Conservation (phyloP, 2,329 filamentous ascomycete genomes). For the Acrocalymma vagum region DNA sequence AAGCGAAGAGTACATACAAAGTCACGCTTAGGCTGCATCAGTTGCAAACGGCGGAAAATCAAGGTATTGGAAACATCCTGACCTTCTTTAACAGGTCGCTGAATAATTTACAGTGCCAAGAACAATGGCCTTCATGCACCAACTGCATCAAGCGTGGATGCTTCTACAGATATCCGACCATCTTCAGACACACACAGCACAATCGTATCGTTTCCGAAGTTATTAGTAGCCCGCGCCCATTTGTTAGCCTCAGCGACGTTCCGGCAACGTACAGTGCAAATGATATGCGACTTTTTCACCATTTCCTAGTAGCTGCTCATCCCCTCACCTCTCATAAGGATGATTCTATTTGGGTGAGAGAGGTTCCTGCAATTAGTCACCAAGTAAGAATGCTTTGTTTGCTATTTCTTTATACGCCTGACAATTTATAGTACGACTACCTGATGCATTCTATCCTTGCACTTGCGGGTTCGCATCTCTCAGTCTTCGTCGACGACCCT, state of each 20-base stretch:
- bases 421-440: constrained; percentile 17
- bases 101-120: constrained; percentile 37
- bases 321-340: constrained; percentile 10
- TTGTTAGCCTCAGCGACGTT: constrained; percentile 20
- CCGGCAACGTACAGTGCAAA: constrained; percentile 46
- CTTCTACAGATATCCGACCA: constrained; percentile 38
- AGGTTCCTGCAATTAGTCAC: constrained; percentile 14
- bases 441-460: constrained; percentile 24
- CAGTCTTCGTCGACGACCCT: constrained; percentile 11
- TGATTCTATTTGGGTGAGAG: constrained; percentile 13
- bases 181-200: constrained; percentile 18
- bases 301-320: constrained; percentile 57
- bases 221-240: constrained; percentile 8
- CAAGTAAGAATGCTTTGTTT: constrained; percentile 9
- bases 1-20: constrained; percentile 64
- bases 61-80: constrained; percentile 63
- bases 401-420: constrained; percentile 1
- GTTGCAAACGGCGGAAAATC: constrained; percentile 74
- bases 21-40: constrained; percentile 70
- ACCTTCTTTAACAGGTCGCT: not conserved
- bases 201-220: constrained; percentile 17
- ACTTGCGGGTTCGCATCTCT: constrained; percentile 21
- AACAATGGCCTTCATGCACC: constrained; percentile 44
- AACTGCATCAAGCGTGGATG: constrained; percentile 43
- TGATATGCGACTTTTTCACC: constrained; percentile 62